phyloP scores from a whole-genome alignment of 768 basidiomycete genomes.

The Termitomyces sp. region DNA sequence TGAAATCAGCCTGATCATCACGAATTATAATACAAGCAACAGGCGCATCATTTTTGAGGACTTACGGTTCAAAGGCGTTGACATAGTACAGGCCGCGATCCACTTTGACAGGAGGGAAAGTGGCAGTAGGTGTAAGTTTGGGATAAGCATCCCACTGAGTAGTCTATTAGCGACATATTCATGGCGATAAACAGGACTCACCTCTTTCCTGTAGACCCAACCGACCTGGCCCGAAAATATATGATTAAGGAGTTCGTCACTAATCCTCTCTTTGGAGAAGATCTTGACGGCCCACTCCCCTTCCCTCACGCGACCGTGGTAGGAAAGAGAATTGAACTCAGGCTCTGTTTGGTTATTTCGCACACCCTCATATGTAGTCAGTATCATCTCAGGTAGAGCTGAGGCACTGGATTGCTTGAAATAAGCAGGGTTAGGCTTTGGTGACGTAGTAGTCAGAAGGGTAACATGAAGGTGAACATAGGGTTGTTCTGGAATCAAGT shows the following conservation, averaged over 20 bases:
- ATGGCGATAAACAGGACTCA: constrained; percentile 16
- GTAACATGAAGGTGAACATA: constrained; percentile 90
- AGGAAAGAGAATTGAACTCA: constrained; percentile 84
- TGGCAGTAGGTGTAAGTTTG: constrained; percentile 55
- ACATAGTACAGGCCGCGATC: constrained; percentile 83
- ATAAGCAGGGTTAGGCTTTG: constrained; percentile 56
- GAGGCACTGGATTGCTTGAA: constrained; percentile 50
- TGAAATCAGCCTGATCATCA: constrained; percentile 58
- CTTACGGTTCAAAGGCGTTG: constrained; percentile 87
- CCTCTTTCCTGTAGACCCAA: constrained; percentile 83
- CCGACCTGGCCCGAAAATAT: constrained; percentile 64
- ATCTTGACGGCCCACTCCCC: constrained; percentile 81
- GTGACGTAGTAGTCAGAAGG: constrained; percentile 71
- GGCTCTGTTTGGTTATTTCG: constrained; percentile 54
- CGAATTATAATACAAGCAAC: background rate
- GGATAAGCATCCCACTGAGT: constrained; percentile 79
- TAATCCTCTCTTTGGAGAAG: constrained; percentile 63
- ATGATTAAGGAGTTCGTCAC: constrained; percentile 63
- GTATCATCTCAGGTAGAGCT: constrained; percentile 53
- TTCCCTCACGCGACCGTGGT: constrained; percentile 56
- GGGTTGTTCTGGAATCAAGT: constrained; percentile 59
- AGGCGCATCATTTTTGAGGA: constrained; percentile 13
- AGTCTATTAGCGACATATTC: background rate
- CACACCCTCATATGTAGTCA: constrained; percentile 68
- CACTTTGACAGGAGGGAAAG: constrained; percentile 76